Conservation (phyloP, 208 protist species). For the Leishmania braziliensis region DNA sequence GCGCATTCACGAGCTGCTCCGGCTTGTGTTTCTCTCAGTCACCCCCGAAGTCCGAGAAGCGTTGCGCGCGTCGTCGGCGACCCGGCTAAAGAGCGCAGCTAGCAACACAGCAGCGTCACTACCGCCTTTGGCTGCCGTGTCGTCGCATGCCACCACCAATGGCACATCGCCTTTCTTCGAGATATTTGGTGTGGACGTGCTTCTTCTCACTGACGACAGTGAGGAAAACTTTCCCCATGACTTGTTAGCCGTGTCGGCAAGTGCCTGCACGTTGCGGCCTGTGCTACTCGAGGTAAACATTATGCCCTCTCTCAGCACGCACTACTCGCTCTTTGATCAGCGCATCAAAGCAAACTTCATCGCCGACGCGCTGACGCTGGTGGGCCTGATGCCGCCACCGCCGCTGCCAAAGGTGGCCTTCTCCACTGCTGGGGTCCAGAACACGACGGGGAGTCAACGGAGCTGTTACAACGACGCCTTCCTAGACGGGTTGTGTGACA, state of each 20-base stretch:
- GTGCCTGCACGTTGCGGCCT: constrained; percentile 25
- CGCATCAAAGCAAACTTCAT: constrained; percentile 84
- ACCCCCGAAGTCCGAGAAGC: constrained; percentile 56
- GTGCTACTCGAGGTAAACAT: constrained; percentile 89
- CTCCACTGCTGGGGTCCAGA: background rate
- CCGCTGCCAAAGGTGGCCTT: constrained; percentile 5
- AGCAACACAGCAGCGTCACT: background rate
- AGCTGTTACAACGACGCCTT: constrained; percentile 24
- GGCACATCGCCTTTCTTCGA: constrained; percentile 73
- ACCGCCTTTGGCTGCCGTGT: constrained; percentile 10
- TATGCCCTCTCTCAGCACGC: constrained; percentile 85
- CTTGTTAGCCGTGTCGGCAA: background rate
- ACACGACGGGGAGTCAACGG: background rate
- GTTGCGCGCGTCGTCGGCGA: constrained; percentile 21
- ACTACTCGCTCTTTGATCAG: constrained; percentile 81
- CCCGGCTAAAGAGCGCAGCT: background rate
- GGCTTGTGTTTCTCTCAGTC: constrained; percentile 72
- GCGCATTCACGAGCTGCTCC: constrained; percentile 68
- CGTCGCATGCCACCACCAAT: constrained; percentile 12
- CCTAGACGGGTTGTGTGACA: constrained; percentile 24
- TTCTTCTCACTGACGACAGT: constrained; percentile 35
- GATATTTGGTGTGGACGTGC: constrained; percentile 86
- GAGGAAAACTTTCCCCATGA: background rate
- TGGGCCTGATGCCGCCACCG: constrained; percentile 54
- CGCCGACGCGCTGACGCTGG: constrained; percentile 80